Percentiles rank a stretch among this genome's conserved stretches.
Conservation (phyloP, 2,329 filamentous ascomycete species). For the Myriosclerotinia curreyana region DNA sequence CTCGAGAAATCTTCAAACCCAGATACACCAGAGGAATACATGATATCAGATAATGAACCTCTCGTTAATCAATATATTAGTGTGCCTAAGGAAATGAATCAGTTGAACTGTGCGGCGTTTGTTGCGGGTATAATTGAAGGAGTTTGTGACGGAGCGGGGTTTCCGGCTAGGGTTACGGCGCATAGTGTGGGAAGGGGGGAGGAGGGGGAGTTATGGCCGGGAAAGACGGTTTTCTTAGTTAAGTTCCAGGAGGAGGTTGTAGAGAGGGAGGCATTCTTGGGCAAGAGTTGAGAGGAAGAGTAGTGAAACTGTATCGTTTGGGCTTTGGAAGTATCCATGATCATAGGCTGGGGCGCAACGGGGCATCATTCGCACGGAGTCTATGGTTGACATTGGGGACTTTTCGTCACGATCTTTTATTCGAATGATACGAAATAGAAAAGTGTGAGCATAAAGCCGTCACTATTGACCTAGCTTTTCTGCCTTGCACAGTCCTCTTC, state of each 20-base stretch:
- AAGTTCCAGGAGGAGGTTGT: conserved; percentile 89
- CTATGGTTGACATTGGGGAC: conserved; percentile 1
- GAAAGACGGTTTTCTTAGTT: conserved; percentile 91
- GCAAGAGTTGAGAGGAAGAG: conserved; percentile 45
- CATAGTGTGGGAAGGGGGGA: conserved; percentile 66
- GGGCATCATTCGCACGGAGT: conserved; percentile 3
- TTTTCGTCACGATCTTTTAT: background rate
- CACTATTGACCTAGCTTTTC: background rate
- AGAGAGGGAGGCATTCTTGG: conserved; percentile 82
- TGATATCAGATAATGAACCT: conserved; percentile 98
- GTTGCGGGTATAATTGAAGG: conserved; percentile 95
- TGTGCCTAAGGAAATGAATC: conserved; percentile 91
- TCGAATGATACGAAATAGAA: conserved; percentile 6
- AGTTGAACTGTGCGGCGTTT: conserved; percentile 94
- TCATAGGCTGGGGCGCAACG: conserved; percentile 6
- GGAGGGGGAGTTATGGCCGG: conserved; percentile 84
- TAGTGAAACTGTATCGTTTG: background rate
- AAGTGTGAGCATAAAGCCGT: background rate
- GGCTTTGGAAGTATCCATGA: conserved; percentile 8
- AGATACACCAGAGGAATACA: conserved; percentile 88
- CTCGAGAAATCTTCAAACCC: conserved; percentile 84
- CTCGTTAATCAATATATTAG: conserved; percentile 92
- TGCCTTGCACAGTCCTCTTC: background rate
- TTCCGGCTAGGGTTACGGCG: conserved; percentile 83
- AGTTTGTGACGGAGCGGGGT: conserved; percentile 88